These are phyloP conservation scores for Fusarium globosum DNA, from an alignment of 2,329 filamentous ascomycete genomes.

Conservation along the genomic window DNA sequence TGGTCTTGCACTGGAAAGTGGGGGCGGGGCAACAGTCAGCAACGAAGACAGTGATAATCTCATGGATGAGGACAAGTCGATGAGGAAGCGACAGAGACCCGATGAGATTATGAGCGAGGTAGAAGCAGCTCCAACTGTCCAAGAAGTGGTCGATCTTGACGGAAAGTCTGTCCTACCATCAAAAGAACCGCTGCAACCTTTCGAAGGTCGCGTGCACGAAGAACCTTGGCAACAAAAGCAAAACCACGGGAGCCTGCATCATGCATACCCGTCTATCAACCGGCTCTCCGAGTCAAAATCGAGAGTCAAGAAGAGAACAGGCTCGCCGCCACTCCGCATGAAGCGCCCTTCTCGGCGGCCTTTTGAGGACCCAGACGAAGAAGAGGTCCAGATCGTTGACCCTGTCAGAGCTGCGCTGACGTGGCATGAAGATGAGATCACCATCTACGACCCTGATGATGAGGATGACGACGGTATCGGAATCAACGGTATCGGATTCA, in stretches of 20 bases:
- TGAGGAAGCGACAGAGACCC: constrained; percentile 54
- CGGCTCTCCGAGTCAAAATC: constrained; percentile 54
- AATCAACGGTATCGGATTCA: constrained; percentile 76
- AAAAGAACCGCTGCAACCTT: neutral
- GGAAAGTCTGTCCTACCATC: constrained; percentile 13
- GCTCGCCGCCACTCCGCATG: constrained; percentile 53
- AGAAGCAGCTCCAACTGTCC: constrained; percentile 29
- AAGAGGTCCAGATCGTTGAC: constrained; percentile 57
- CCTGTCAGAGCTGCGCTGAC: constrained; percentile 69
- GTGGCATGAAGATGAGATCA: constrained; percentile 76
- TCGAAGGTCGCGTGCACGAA: neutral
- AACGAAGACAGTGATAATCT: constrained; percentile 46
- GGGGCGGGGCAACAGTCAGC: constrained; percentile 56
- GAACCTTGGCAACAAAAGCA: constrained; percentile 25
- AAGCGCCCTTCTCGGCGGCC: constrained; percentile 38
- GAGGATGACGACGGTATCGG: constrained; percentile 74
- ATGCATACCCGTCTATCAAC: constrained; percentile 54
- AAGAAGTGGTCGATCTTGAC: constrained; percentile 16
- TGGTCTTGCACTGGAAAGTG: constrained; percentile 60
- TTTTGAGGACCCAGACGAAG: constrained; percentile 45
- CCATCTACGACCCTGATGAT: constrained; percentile 72
- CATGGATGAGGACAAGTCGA: constrained; percentile 36
- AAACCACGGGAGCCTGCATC: constrained; percentile 41
- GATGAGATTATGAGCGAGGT: constrained; percentile 49
- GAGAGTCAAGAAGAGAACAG: constrained; percentile 49